A percentile compares a stretch with the other conserved stretches of the same genome.
Evolutionary conservation across 2,329 filamentous ascomycete genomes (phyloP).

Genomic region (Penicillium sp.): DNA sequence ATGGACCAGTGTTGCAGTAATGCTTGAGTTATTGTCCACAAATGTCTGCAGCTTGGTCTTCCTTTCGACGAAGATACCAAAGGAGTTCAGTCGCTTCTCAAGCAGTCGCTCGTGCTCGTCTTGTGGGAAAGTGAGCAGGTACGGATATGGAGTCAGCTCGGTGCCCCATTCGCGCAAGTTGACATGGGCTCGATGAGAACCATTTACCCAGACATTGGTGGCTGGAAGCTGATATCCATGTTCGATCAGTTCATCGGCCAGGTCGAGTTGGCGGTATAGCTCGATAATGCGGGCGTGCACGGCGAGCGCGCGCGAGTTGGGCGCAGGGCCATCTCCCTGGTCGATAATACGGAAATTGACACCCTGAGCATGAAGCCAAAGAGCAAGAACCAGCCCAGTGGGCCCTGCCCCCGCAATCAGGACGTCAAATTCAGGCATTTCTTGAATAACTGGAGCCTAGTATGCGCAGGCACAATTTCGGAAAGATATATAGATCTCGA

Average conservation of each 20-base stretch:
- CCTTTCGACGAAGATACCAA: constrained; percentile 34
- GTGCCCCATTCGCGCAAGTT: constrained; percentile 27
- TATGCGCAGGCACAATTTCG: not conserved
- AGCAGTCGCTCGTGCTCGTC: constrained; percentile 34
- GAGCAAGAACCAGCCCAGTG: constrained; percentile 35
- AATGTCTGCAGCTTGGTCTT: constrained; percentile 29
- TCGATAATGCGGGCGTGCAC: constrained; percentile 56
- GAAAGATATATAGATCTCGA: not conserved
- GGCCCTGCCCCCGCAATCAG: constrained; percentile 35
- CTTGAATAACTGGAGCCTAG: not conserved
- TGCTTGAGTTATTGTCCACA: constrained; percentile 22
- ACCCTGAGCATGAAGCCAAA: constrained; percentile 32
- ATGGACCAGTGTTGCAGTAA: constrained; percentile 27
- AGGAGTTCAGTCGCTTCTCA: constrained; percentile 28
- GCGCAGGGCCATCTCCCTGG: constrained; percentile 41
- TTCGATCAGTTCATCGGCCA: constrained; percentile 40
- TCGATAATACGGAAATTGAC: constrained; percentile 48
- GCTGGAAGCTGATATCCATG: constrained; percentile 43
- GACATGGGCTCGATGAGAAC: constrained; percentile 26
- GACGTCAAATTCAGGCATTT: constrained; percentile 21
- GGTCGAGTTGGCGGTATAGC: constrained; percentile 51
- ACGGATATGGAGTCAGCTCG: constrained; percentile 35
- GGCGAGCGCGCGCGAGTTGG: constrained; percentile 44
- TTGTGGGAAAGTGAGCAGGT: constrained; percentile 31
- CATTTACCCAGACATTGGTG: constrained; percentile 40